Evolutionary conservation across 257 asterid species (phyloP).

Genomic region (Solanum dulcamara): DNA sequence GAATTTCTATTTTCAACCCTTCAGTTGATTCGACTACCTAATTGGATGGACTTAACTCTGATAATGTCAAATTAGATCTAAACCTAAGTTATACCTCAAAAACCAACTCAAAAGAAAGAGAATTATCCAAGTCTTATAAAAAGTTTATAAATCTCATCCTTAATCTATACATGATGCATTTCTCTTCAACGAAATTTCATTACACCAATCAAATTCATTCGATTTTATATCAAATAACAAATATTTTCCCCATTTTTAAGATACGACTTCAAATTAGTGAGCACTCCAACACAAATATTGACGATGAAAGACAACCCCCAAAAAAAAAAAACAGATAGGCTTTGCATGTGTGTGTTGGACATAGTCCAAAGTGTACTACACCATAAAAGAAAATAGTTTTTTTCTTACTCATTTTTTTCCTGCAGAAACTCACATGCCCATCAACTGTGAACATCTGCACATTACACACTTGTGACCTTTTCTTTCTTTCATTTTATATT

Average conservation of each 20-base stretch:
- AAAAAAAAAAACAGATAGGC: neutral
- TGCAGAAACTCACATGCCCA: neutral
- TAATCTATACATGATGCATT: neutral
- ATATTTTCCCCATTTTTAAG: neutral
- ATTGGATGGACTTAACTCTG: no score
- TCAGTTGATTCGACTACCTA: no score
- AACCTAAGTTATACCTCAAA: neutral
- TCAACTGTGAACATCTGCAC: neutral
- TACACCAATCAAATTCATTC: neutral
- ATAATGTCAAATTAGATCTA: no score
- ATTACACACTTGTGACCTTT: neutral
- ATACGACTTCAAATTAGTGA: neutral
- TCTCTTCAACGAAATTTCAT: neutral
- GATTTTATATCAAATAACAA: neutral
- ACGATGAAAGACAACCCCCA: no score
- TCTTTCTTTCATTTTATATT: no score
- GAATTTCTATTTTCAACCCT: no score
- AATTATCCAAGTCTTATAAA: neutral
- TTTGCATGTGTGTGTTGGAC: neutral
- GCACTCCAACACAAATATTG: neutral
- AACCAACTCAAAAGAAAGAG: accelerated
- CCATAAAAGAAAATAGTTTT: neutral
- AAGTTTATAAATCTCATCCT: neutral
- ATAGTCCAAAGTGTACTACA: neutral
- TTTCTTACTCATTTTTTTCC: neutral